These are phyloP conservation scores for Cucumis melo DNA, from an alignment of 306 rosid genomes.

Conservation along the genomic window DNA sequence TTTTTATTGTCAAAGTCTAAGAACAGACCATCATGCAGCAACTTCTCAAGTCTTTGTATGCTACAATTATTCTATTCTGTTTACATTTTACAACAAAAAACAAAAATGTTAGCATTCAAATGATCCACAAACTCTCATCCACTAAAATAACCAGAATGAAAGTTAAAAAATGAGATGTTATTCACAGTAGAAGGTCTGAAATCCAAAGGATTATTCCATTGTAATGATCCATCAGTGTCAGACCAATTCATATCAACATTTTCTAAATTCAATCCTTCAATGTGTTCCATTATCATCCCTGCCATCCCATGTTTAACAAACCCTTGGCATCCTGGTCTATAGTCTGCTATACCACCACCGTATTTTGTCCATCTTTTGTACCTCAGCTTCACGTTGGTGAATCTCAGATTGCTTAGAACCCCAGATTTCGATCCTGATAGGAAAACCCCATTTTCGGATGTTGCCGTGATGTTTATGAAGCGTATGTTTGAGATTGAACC, in stretches of 20 bases:
- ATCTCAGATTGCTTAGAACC: constrained; percentile 51
- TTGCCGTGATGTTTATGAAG: constrained; percentile 63
- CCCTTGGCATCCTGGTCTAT: constrained; percentile 83
- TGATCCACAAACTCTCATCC: constrained; percentile 1
- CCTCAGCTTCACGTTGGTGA: constrained; percentile 54
- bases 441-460: constrained; percentile 78
- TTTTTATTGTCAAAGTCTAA: not conserved
- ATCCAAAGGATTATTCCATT: constrained; percentile 75
- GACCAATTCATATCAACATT: constrained; percentile 81
- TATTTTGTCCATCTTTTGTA: constrained; percentile 51
- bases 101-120: not conserved
- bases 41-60: not conserved
- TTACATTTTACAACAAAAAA: not conserved
- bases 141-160: constrained; percentile 37
- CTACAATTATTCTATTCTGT: not conserved
- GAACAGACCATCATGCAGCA: not conserved
- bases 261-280: constrained; percentile 54
- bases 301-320: constrained; percentile 54
- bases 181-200: constrained; percentile 63
- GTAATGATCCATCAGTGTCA: constrained; percentile 12
- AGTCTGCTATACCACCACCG: constrained; percentile 60
- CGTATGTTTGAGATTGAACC: constrained; percentile 65
- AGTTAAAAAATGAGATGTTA: constrained; percentile 46
- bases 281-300: constrained; percentile 75
- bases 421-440: constrained; percentile 74